Base-by-base conservation (phyloP, 768 basidiomycete species). In the Naematelia encephala region DNA sequence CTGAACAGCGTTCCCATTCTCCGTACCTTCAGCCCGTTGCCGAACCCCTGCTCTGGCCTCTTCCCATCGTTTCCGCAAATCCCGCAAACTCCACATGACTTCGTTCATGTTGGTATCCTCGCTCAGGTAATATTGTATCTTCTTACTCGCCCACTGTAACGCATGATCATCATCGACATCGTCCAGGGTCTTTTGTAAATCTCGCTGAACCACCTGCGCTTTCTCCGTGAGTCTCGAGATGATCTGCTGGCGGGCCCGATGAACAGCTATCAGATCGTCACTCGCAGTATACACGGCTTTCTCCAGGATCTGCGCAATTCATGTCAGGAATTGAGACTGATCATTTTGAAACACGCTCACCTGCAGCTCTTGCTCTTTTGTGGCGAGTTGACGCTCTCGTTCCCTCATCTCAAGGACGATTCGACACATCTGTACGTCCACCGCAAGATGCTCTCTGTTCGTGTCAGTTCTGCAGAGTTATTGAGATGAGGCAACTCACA, bases 341-440 rank as follows among this genome's bases (percentile, higher is more conserved):
- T n/a, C 42, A 57, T 30, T 19, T n/a, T 4, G 21, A 51, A 26
- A 23, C 34, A 30, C 12, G 42, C 64, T 48, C 48, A 71, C 69
- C 42, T 65, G 63, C 14, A 68, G 50, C 14, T 72, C 64, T 13
- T 57, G 52, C 3, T 61, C 70, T 44, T 57, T 62, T 42, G 56
- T 34, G 3, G 63, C 52, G 8, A 72, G 56, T 19, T 64, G 56
- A 16, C 46, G 60, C 47, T 72, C 70, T 22, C 59, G 16, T 19
- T 57, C 49, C 19, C 68, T 58, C 4, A 73, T 53, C 23, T 73
- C 66, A 3, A 56, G 54, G 2, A 73, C 62, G 5, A 62, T 56
- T 14, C 57, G 23, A 34, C 63, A 63, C 59, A 73, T 59, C 51
- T 73, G 64, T 11, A 73, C 71, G 46, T 73, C 71, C 4, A 73